Conservation (phyloP, 2,329 filamentous ascomycete species). For the Alternaria viburni region DNA sequence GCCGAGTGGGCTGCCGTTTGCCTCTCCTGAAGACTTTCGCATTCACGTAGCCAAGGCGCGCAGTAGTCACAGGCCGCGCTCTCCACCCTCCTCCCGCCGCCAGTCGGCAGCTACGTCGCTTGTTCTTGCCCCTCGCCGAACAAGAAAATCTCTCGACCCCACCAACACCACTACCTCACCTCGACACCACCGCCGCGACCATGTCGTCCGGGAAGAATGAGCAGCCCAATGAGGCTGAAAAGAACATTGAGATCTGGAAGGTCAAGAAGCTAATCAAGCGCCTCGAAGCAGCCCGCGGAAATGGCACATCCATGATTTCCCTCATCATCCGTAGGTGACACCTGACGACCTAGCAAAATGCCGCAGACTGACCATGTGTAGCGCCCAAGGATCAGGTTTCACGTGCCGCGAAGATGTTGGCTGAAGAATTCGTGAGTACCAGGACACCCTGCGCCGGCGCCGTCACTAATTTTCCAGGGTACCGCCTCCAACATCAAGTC, state of each 20-base stretch:
- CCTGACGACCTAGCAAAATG: not conserved
- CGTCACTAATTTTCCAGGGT: conserved; percentile 63
- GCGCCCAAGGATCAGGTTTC: conserved; percentile 98
- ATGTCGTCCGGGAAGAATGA: conserved; percentile 45
- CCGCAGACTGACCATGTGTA: conserved; percentile 51
- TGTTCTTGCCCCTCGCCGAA: conserved; percentile 21
- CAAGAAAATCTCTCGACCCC: conserved; percentile 28
- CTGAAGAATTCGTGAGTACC: conserved; percentile 92
- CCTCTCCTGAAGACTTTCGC: not conserved
- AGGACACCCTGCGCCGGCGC: not conserved
- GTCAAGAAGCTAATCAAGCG: conserved; percentile 99
- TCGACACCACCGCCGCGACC: conserved; percentile 30
- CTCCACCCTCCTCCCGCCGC: conserved; percentile 18
- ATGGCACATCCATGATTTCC: conserved; percentile 99
- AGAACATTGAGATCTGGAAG: conserved; percentile 96
- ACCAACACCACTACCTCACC: conserved; percentile 18
- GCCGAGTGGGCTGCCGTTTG: conserved; percentile 1
- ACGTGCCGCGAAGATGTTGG: conserved; percentile 97
- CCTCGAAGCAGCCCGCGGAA: conserved; percentile 93
- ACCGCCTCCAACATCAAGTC: conserved; percentile 99
- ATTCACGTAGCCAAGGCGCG: conserved; percentile 5
- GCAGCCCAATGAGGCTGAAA: conserved; percentile 92
- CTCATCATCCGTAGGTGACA: conserved; percentile 86
- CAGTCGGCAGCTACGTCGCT: conserved; percentile 21
- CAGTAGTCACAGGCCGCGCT: conserved; percentile 1